Evolutionary conservation across 2,329 filamentous ascomycete species (phyloP).

Genomic region (Ramularia collo-cygni): DNA sequence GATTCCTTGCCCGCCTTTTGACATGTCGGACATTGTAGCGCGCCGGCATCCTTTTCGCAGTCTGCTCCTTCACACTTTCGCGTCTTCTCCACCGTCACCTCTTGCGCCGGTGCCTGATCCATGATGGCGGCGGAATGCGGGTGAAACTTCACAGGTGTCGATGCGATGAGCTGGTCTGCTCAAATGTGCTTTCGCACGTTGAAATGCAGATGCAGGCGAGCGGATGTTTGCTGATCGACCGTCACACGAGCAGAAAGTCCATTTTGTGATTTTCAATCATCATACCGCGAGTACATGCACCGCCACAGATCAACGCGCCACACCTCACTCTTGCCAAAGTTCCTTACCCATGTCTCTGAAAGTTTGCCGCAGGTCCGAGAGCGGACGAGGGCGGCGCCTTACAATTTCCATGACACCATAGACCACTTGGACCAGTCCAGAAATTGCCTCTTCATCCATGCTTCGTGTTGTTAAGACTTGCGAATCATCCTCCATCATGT

Average conservation of each 20-base stretch:
- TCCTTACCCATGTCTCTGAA: background rate
- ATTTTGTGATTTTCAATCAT: too few relatives aligned
- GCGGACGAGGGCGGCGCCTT: constrained; percentile 1
- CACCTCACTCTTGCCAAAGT: too few relatives aligned
- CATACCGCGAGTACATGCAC: background rate
- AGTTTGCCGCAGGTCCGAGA: constrained; percentile 1
- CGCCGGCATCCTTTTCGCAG: constrained; percentile 78
- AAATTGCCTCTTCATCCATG: too few relatives aligned
- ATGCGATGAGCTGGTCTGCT: too few relatives aligned
- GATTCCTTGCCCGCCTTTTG: constrained; percentile 84
- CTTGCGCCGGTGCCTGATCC: constrained; percentile 30
- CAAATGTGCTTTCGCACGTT: too few relatives aligned
- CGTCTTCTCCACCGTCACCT: constrained; percentile 38
- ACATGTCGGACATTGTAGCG: constrained; percentile 90
- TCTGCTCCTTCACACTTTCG: constrained; percentile 73
- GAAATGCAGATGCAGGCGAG: background rate
- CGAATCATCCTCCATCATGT: background rate
- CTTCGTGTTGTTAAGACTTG: too few relatives aligned
- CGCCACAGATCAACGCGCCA: background rate
- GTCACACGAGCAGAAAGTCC: too few relatives aligned
- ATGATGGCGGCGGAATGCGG: constrained; percentile 9
- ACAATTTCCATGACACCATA: constrained; percentile 6
- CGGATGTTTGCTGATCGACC: background rate
- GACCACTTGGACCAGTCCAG: constrained; percentile 1
- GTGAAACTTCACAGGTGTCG: background rate